Base-by-base conservation (phyloP, 352 stramenopile genomes). In the Globisporangium recalcitrans region DNA sequence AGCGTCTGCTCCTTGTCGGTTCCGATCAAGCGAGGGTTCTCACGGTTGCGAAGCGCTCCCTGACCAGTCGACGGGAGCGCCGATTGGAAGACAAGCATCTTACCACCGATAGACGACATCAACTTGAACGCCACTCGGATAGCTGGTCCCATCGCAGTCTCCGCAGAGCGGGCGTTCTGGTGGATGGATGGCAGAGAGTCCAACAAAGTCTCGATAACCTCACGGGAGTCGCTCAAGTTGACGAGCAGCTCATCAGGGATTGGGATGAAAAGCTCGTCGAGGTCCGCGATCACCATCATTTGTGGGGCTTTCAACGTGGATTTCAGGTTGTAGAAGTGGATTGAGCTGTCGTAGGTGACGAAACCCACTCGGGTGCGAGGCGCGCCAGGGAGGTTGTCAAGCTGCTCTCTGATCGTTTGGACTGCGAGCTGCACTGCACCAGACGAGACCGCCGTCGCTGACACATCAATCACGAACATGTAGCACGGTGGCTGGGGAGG, bases 81-180 rank as follows among this genome's bases (percentile, higher is more conserved):
- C 24, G 85, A 93, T 65, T 94, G 86, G 71, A 95, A 96, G 19
- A 96, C 82, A 38, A 94, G 70, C 86, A 96, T 94, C 68, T 95
- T 95, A 46, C 88, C 86, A 57, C 88, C 86, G 26, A 93, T 90
- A 7, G 83, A 90, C 21, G 84, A 86, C 84, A 99, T 99, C 7
- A 99, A 85, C 51, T 97, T 98, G 74, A 98, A 98, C 5, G 96
- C 97, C 16, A 98, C 97, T 36, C 97, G 96, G 11, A 99, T 93
- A 11, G 87, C 87, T 52, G 87, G 80, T 36, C 87, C 87, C 4
- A 96, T 71, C 1, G 81, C 84, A 19, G 85, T 94, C 66, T 96
- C 87, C n/a, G 80, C 72, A 26, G 77, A 86, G 48, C 75, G 72
- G 10, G 87, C 70, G 55, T 97, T 78, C 78, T 93, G 70, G 71